A percentile compares a stretch with the other conserved stretches of the same genome.
Evolutionary conservation across 306 rosid genomes (phyloP).

Genomic region (Boehmeria nivea): DNA sequence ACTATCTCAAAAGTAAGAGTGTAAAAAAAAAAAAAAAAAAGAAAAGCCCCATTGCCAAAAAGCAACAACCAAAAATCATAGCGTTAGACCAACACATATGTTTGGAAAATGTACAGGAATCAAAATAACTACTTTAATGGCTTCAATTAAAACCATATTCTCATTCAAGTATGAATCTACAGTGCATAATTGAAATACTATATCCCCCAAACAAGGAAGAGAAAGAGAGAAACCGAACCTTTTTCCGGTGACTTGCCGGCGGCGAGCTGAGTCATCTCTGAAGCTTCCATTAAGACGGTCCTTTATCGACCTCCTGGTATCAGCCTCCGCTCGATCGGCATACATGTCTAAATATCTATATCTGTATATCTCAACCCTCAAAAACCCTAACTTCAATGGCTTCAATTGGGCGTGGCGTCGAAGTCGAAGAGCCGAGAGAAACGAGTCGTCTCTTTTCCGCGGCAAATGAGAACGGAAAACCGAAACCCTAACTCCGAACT

Average conservation of each 20-base stretch:
- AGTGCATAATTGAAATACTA: too few species aligned
- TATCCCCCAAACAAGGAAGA: not conserved
- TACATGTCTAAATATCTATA: conserved; percentile 40
- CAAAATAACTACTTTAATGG: too few species aligned
- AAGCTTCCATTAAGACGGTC: conserved; percentile 78
- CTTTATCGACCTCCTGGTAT: conserved; percentile 64
- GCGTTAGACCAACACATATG: too few species aligned
- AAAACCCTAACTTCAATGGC: conserved; percentile 7
- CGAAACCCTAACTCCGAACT: conserved; percentile 12
- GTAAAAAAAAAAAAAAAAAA: too few species aligned
- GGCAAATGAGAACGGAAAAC: not conserved
- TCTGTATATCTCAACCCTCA: not conserved
- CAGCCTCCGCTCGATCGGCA: conserved; percentile 84
- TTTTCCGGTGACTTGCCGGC: conserved; percentile 64
- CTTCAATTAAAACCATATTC: too few species aligned
- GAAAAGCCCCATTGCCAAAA: too few species aligned
- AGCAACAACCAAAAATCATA: too few species aligned
- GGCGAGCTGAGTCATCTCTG: conserved; percentile 37
- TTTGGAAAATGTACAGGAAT: too few species aligned
- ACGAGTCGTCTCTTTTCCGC: not conserved
- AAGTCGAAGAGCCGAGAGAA: not conserved
- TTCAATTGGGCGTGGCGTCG: not conserved
- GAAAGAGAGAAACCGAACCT: conserved; percentile 41
- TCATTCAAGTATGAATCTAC: too few species aligned
- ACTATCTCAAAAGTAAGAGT: too few species aligned